A percentile compares a stretch with the other conserved stretches of the same genome.
Evolutionary conservation across 2,329 filamentous ascomycete genomes (phyloP).

Genomic region (Endothia cerciana): DNA sequence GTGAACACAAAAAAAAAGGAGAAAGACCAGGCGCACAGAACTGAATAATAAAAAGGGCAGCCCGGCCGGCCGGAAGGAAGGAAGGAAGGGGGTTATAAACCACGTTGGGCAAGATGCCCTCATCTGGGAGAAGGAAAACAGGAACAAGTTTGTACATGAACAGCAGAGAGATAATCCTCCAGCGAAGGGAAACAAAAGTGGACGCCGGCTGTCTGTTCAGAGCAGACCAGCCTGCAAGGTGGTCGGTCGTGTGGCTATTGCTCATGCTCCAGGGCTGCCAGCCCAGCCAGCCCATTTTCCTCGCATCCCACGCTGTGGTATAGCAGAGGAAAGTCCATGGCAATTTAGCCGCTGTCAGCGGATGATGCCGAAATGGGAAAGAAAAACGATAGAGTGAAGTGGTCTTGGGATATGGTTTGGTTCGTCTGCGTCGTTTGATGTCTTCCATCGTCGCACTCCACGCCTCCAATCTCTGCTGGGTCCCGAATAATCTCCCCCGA

Average conservation of each 20-base stretch:
- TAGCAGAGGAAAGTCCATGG: neutral
- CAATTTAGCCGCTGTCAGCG: conserved; percentile 5
- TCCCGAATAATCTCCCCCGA: neutral
- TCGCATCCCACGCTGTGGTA: conserved; percentile 12
- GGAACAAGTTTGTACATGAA: conserved; percentile 26
- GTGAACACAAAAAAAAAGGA: neutral
- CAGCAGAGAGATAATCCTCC: conserved; percentile 17
- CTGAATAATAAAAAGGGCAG: conserved; percentile 11
- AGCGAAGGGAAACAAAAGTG: conserved; percentile 5
- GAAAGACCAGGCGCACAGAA: conserved; percentile 7
- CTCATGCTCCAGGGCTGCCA: conserved; percentile 10
- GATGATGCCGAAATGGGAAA: neutral
- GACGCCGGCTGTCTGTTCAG: conserved; percentile 2
- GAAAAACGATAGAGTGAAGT: neutral
- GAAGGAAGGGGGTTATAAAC: conserved; percentile 14
- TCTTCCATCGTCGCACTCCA: neutral
- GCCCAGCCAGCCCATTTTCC: conserved; percentile 16
- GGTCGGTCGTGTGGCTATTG: conserved; percentile 11
- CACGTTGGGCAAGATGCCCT: conserved; percentile 8
- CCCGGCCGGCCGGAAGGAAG: conserved; percentile 14
- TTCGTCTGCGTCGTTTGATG: conserved; percentile 2
- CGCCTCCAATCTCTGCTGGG: neutral
- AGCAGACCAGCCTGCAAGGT: conserved; percentile 24
- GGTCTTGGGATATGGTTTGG: conserved; percentile 3
- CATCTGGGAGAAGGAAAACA: conserved; percentile 14